These are phyloP conservation scores for Neofusicoccum umdonicola DNA, from an alignment of 2,329 filamentous ascomycete species.

Conservation along the genomic window DNA sequence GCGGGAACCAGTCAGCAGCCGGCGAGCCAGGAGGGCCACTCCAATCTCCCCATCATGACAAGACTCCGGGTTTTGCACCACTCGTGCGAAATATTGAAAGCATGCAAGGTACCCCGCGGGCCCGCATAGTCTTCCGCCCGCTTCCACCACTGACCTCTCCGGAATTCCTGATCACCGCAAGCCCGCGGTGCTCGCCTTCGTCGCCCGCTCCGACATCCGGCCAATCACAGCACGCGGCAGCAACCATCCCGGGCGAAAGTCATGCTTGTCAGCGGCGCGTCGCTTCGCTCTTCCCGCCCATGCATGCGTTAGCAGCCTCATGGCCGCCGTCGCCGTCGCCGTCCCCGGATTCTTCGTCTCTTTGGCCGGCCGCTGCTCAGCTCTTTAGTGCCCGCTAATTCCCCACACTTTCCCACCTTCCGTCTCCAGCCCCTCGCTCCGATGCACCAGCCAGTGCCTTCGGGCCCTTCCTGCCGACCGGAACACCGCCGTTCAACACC, in stretches of 20 bases:
- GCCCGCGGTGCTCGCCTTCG: not conserved
- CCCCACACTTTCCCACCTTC: conserved; percentile 9
- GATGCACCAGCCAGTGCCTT: not conserved
- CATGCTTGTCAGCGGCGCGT: not conserved
- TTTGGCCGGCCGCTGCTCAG: not conserved
- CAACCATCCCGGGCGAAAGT: not conserved
- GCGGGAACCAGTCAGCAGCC: not conserved
- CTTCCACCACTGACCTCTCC: not conserved
- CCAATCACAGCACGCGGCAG: not conserved
- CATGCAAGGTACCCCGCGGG: conserved; percentile 8
- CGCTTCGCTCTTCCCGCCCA: not conserved
- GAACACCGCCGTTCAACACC: not conserved
- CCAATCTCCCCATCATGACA: not conserved
- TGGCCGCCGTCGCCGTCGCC: not conserved
- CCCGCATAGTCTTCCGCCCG: not conserved
- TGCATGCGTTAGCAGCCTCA: not conserved
- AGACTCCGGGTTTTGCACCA: not conserved
- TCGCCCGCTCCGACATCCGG: not conserved
- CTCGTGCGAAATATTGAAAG: not conserved
- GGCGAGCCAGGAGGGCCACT: not conserved
- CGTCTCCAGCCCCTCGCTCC: conserved; percentile 3
- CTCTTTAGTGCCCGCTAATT: not conserved
- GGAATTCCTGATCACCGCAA: not conserved
- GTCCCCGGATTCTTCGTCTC: not conserved
- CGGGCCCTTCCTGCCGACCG: not conserved